Conservation (phyloP, 306 rosid species). For the Arachis hypogaea region DNA sequence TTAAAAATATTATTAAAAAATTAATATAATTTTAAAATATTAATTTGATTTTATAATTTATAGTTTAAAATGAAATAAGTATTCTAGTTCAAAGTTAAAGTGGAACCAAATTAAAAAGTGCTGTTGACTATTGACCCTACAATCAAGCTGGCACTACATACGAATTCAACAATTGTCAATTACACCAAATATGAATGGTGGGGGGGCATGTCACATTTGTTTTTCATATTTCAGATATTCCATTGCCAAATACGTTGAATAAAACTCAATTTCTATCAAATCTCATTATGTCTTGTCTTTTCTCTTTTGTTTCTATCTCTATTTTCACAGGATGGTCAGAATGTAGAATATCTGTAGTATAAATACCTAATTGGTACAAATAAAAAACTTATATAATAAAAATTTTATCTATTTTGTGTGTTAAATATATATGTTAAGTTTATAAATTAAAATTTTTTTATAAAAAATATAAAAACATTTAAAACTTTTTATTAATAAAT, state of each 20-base stretch:
- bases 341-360: background rate
- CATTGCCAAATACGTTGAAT: background rate
- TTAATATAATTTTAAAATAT: too few relatives aligned
- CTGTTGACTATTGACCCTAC: too few relatives aligned
- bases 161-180: background rate
- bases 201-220: conserved; percentile 1
- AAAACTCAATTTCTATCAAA: background rate
- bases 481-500: too few relatives aligned
- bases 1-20: too few relatives aligned
- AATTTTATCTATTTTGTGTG: too few relatives aligned
- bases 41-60: too few relatives aligned
- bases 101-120: too few relatives aligned
- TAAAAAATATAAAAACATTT: too few relatives aligned
- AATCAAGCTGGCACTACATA: background rate
- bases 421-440: too few relatives aligned
- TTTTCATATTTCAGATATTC: conserved; percentile 5
- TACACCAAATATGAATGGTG: background rate
- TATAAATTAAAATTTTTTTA: too few relatives aligned
- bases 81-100: too few relatives aligned
- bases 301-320: background rate
- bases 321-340: background rate
- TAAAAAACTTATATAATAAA: background rate
- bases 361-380: background rate
- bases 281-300: conserved; percentile 12
- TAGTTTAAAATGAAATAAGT: too few relatives aligned